Base-by-base conservation (phyloP, 163 green algal species). In the Chlamydomonas reinhardtii region DNA sequence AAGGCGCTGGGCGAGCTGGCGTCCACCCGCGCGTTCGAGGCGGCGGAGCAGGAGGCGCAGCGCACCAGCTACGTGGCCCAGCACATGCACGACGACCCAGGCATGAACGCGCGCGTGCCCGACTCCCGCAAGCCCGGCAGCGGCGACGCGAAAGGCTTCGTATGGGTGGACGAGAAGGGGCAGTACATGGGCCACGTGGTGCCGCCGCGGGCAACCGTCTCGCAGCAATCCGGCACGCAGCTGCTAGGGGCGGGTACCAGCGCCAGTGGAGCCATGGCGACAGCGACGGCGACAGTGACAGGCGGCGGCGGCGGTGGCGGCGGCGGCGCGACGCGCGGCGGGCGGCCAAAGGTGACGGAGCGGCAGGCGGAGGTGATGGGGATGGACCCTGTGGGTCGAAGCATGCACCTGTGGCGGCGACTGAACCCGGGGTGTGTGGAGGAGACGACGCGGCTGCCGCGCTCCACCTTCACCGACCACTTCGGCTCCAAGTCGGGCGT, bases 391-490 rank as follows among this genome's bases (percentile, higher is more conserved):
- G 16, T 25, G 31, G 16, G 20, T 0, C 54, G 80, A 2, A 74
- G 56, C 69, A 86, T 86, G 80, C 16, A 64, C 25, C 54, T 86
- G 32, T 86, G 80, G 80, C 54, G 73, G 70, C 64, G 73, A 34
- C 16, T 86, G 14, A 86, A 86, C 35, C 80, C 80, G 56, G 80
- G 80, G 79, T 84, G 79, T 22, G 56, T 86, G 12, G 54, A 73
- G 54, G 35, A 73, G 34, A 80, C 69, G 0, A 65, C 48, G 1
- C 54, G 56, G 19, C 54, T 75, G 24, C 80, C 80, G 25, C 22
- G n/a, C 3, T 74, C 54, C 34, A 86, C 80, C 80, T 86, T 86
- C 80, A 73, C 65, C 15, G 80, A 79, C 70, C 80, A 86, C 54
- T 86, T 86, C 19, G 79, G 68, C 2, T 34, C 79, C 68, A 73